Conservation (phyloP, 805 yeast species). For the Wickerhamiella galacta region DNA sequence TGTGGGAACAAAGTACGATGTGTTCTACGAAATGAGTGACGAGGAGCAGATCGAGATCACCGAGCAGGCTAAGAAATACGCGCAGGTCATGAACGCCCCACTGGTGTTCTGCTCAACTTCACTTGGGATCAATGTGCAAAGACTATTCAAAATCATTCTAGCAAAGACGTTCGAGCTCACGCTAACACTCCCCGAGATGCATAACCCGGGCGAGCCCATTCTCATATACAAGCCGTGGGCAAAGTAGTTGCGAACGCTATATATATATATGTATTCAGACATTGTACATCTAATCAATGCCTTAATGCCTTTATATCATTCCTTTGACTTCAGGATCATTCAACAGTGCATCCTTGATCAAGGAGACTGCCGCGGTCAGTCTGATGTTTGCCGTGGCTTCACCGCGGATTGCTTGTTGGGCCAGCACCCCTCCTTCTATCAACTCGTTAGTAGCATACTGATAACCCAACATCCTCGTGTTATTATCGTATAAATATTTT, state of each 20-base stretch:
- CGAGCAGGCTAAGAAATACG: constrained; percentile 65
- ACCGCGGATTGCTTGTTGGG: constrained; percentile 48
- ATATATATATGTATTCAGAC: not conserved
- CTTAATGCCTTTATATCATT: constrained; percentile 9
- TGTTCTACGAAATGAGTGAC: constrained; percentile 59
- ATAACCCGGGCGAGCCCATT: constrained; percentile 80
- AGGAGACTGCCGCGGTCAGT: constrained; percentile 55
- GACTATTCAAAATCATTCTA: constrained; percentile 77
- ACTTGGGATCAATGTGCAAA: constrained; percentile 83
- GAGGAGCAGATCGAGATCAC: constrained; percentile 77
- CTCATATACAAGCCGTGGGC: constrained; percentile 42
- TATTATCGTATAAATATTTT: constrained; percentile 14
- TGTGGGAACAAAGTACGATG: constrained; percentile 87
- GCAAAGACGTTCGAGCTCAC: constrained; percentile 81
- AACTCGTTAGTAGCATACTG: constrained; percentile 48
- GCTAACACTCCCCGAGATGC: constrained; percentile 68
- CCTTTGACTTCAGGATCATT: constrained; percentile 33
- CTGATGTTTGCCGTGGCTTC: constrained; percentile 52
- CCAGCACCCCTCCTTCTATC: constrained; percentile 60
- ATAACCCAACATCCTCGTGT: constrained; percentile 42
- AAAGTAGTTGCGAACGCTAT: constrained; percentile 12
- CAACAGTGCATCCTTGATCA: constrained; percentile 41
- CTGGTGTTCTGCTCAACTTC: constrained; percentile 81
- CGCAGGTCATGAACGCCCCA: constrained; percentile 73
- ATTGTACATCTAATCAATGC: not conserved